Conservation (phyloP, 352 stramenopile species). For the Pythium vanterpoolii region DNA sequence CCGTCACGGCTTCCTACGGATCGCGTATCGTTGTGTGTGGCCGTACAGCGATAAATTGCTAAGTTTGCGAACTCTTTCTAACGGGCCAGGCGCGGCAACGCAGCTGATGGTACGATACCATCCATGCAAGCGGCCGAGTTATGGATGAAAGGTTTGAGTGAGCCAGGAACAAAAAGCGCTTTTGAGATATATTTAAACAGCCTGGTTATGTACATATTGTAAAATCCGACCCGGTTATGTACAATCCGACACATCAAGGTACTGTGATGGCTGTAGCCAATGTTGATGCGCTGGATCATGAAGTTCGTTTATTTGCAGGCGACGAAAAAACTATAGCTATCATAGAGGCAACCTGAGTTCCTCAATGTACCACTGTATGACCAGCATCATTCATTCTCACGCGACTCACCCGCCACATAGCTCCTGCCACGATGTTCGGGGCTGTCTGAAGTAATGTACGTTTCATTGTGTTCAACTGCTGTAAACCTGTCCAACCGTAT, state of each 20-base stretch:
- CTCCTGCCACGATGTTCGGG: too few relatives aligned
- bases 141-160: slow-evolving; percentile 17
- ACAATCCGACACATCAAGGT: neutral
- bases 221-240: neutral
- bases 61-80: slow-evolving; percentile 24
- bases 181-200: neutral
- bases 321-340: too few relatives aligned
- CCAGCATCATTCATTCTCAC: too few relatives aligned
- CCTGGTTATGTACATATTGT: neutral
- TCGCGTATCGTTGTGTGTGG: slow-evolving; percentile 31
- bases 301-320: neutral
- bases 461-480: too few relatives aligned
- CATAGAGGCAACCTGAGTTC: too few relatives aligned
- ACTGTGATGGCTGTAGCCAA: neutral
- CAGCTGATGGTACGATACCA: slow-evolving; percentile 18
- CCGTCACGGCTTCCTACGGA: slow-evolving; percentile 11
- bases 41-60: slow-evolving; percentile 21
- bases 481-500: too few relatives aligned
- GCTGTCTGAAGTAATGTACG: too few relatives aligned
- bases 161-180: neutral
- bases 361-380: too few relatives aligned
- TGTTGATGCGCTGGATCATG: neutral
- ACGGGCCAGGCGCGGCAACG: slow-evolving; percentile 14
- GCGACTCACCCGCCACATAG: too few relatives aligned
- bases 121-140: slow-evolving; percentile 15